phyloP scores from a whole-genome alignment of 2,329 filamentous ascomycete species.

The Aspergillus sergii region DNA sequence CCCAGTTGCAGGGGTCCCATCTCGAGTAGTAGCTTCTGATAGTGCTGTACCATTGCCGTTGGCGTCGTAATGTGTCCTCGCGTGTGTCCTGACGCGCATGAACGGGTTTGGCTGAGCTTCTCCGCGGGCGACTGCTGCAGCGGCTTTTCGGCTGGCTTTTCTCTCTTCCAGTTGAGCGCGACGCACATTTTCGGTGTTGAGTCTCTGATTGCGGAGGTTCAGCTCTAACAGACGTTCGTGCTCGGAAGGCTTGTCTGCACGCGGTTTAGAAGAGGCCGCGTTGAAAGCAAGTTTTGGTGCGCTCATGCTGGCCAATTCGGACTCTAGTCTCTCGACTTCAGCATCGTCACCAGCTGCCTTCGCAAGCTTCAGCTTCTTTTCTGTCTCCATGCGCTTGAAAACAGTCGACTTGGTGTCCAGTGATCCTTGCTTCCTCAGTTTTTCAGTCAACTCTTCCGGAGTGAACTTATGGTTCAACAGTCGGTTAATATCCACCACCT shows the following conservation, averaged over 20 bases:
- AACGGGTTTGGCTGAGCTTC: constrained; percentile 59
- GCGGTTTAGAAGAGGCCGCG: constrained; percentile 64
- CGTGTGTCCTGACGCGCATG: constrained; percentile 66
- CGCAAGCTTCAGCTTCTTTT: constrained; percentile 68
- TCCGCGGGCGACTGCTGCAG: constrained; percentile 64
- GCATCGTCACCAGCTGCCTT: constrained; percentile 65
- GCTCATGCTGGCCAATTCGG: constrained; percentile 49
- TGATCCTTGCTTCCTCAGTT: constrained; percentile 71
- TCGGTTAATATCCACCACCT: constrained; percentile 78
- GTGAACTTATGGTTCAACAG: constrained; percentile 82
- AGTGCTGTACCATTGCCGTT: constrained; percentile 45
- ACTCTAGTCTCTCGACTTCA: constrained; percentile 51
- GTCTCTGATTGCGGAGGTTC: constrained; percentile 80
- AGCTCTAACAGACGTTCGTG: constrained; percentile 82
- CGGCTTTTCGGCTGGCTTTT: constrained; percentile 61
- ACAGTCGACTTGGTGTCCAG: constrained; percentile 68
- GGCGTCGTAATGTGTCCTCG: constrained; percentile 69
- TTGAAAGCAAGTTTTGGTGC: constrained; percentile 72
- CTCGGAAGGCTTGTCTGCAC: constrained; percentile 60
- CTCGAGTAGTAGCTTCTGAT: constrained; percentile 44
- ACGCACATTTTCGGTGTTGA: constrained; percentile 87
- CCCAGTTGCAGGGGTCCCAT: constrained; percentile 53
- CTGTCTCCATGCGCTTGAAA: constrained; percentile 68
- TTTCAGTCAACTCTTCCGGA: constrained; percentile 77
- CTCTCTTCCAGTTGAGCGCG: constrained; percentile 85